Evolutionary conservation across 768 basidiomycete species (phyloP), one percentile per base, ranked within the genome.

Genomic region (Suillus subluteus): DNA sequence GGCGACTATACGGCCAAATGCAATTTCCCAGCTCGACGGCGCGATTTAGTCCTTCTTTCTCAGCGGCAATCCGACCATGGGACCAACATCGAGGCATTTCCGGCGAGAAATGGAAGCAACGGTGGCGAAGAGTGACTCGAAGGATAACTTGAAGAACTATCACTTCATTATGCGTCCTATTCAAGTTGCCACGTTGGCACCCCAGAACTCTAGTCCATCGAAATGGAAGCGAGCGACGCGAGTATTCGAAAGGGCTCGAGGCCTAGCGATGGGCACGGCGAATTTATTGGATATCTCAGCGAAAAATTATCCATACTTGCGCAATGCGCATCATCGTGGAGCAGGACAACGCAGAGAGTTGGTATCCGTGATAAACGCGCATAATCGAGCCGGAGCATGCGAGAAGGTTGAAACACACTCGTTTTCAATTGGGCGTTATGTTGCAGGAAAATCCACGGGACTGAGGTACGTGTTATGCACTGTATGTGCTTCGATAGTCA

Each of bases 51-150:
- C 59, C 26, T 59, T 41, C 58, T 26, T 43, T 43, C 15, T 3
- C 26, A 43, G 41, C 26, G 16, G 58, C 38, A 61, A 30, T 30
- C 18, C 41, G 21, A 30, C 59, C 41, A 32, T 43, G 41, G 38
- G 41, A 30, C 16, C 58, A 23, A 38, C 58, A 40, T 58, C 26
- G 11, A 43, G 59, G 59, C 18, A 30, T 30, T 61, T 11, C 21
- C 30, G 59, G 11, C 40, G 59, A 30, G 30, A 26, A 61, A 61
- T 61, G 59, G 59, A 61, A 61, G 59, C 26, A 26, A 21, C 41
- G 41, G 41, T 30, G 41, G 21, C 12, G 59, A 61, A 43, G 41
- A 30, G 26, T 30, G 18, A 41, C 23, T 52, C 26, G 52, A 32
- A 52, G 52, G 11, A 61, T 41, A 43, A 21, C 26, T 40, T 40